Evolutionary conservation across 257 asterid species (phyloP), one percentile per base, ranked within the genome.

Genomic region (Plantago major): DNA sequence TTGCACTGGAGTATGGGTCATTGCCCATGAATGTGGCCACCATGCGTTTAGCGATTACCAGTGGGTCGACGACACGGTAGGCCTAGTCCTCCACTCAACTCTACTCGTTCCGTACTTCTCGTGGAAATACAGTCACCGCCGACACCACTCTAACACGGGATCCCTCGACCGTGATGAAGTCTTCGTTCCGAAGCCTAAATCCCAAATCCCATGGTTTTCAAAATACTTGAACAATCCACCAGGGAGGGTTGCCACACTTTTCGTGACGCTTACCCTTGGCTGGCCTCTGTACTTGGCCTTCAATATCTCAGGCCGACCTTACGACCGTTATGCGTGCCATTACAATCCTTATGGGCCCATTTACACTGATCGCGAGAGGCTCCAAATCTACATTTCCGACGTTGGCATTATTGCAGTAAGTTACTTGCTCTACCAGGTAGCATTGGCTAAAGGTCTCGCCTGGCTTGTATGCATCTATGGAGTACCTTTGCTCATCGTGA

Each of bases 141-240:
- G 94, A 30, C 94, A 85, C 76, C 94, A 85, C 69, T 82, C 94
- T 70, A 85, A 82, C 78, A 85, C 90, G 0, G 94, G 87, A 15
- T 85, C 90, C 9, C 83, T 85, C n/a, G 87, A 85, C 45, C 83
- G 82, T 0, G 94, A 85, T 26, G 94, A 85, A 58, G 94, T 85
- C 44, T 85, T 85, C 16, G 94, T 85, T 22, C 94, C 94, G 0
- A 85, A 85, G 73, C 72, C 67, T 0, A 82, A 78, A 69, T 54
- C 82, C 7, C 17, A 74, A 62, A 53, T 82, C 42, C 28, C 72
- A 3, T 76, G 87, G 85, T 78, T 42, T 69, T 80, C 89, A 40
- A 74, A 76, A 33, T 85, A 85, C 82, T 64, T 85, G 60, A 80
- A 85, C 78, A 85, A 80, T 43, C 94, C 87, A n/a, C 84, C 67